A percentile compares a stretch with the other conserved stretches of the same genome.
phyloP scores from a whole-genome alignment of 208 protist species.

The Eutreptiella sp. region DNA sequence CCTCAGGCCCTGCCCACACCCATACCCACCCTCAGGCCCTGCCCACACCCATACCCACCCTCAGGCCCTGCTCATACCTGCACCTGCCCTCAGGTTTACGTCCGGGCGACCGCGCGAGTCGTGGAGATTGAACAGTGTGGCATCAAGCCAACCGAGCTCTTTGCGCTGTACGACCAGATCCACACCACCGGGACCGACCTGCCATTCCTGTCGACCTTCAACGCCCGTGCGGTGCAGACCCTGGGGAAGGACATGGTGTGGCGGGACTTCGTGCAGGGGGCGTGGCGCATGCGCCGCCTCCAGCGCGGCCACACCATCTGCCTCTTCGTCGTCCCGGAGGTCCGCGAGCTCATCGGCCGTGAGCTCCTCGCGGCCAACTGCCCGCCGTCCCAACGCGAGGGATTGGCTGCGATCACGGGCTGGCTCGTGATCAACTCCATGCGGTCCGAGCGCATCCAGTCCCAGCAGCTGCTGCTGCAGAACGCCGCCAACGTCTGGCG shows the following conservation, averaged over 20 bases:
- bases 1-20: no score
- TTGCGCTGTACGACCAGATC: slow-evolving; percentile 33
- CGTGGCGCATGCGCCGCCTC: no score
- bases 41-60: no score
- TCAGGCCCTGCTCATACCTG: no score
- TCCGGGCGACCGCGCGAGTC: slow-evolving; percentile 8
- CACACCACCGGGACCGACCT: slow-evolving; percentile 10
- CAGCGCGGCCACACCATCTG: no score
- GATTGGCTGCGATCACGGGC: slow-evolving; percentile 7
- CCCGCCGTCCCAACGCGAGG: no score
- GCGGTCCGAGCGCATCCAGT: slow-evolving; percentile 16
- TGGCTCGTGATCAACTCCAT: slow-evolving; percentile 34
- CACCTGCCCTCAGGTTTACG: no score
- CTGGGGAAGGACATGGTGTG: slow-evolving; percentile 54
- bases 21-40: no score
- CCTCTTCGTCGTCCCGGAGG: no score
- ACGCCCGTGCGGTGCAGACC: slow-evolving; percentile 42
- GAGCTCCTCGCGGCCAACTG: no score
- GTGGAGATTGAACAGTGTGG: slow-evolving; percentile 30
- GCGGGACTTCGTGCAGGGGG: slow-evolving; percentile 48
- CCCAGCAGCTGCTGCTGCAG: slow-evolving; percentile 31
- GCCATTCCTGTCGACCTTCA: slow-evolving; percentile 36
- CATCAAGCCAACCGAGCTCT: neutral
- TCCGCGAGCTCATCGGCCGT: no score
- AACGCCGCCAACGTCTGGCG: slow-evolving; percentile 32